Evolutionary conservation across 257 asterid species (phyloP).

Genomic region (Plantago major): DNA sequence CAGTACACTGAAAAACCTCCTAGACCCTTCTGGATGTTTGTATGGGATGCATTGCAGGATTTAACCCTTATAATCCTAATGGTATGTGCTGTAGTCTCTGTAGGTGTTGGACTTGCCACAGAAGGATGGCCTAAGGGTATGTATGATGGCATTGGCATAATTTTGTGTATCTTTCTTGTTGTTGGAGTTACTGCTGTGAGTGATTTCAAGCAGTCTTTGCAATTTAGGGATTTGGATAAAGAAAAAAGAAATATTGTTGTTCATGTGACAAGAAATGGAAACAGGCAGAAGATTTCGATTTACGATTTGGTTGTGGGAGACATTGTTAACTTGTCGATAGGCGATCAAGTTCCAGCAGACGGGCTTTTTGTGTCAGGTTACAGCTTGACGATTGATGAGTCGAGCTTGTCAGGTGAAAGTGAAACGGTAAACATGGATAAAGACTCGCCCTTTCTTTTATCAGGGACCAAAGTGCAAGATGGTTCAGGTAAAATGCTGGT

Average conservation of each 20-base stretch:
- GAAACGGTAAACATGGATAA: constrained; percentile 43
- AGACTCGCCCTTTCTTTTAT: constrained; percentile 51
- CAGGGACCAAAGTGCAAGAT: constrained; percentile 79
- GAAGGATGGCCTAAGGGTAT: constrained; percentile 87
- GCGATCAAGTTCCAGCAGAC: constrained; percentile 82
- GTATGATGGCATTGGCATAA: constrained; percentile 69
- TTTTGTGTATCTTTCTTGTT: constrained; percentile 58
- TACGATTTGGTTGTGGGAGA: constrained; percentile 72
- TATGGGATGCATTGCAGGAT: constrained; percentile 84
- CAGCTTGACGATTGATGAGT: constrained; percentile 60
- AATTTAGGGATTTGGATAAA: constrained; percentile 67
- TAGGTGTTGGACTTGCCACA: constrained; percentile 64
- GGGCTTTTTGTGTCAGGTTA: constrained; percentile 62
- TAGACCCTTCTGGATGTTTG: constrained; percentile 57
- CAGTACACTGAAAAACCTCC: constrained; percentile 57
- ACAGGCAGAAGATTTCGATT: constrained; percentile 46
- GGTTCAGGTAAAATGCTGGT: constrained; percentile 75
- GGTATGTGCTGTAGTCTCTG: constrained; percentile 66
- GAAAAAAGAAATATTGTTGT: constrained; percentile 55
- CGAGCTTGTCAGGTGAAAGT: constrained; percentile 81
- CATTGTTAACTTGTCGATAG: constrained; percentile 61
- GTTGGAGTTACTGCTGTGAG: constrained; percentile 70
- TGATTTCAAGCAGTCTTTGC: constrained; percentile 78
- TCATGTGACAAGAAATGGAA: constrained; percentile 56
- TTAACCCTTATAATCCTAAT: constrained; percentile 60